Conservation (phyloP, 345 rosid genomes). For the Syzygium grande region DNA sequence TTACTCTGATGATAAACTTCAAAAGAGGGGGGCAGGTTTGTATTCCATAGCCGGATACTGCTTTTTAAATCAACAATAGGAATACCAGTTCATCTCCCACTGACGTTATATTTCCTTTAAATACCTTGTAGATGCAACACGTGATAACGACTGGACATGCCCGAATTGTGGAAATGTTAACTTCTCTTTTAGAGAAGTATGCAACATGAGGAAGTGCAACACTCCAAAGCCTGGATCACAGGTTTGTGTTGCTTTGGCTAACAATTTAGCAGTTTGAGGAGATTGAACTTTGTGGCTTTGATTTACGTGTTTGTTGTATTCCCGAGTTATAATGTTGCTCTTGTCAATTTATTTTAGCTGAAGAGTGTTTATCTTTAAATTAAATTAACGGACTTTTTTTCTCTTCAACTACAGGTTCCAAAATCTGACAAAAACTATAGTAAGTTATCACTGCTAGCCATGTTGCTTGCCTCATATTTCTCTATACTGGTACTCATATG, state of each 20-base stretch:
- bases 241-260: constrained; percentile 35
- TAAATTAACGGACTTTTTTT: neutral
- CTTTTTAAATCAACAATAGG: neutral
- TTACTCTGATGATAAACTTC: constrained; percentile 70
- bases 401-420: neutral
- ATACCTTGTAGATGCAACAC: constrained; percentile 61
- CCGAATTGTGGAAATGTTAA: constrained; percentile 96
- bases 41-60: constrained; percentile 1
- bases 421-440: constrained; percentile 13
- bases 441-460: constrained; percentile 26
- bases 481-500: constrained; percentile 6
- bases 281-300: neutral
- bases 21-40: constrained; percentile 49
- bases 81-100: neutral
- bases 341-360: neutral
- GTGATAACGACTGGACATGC: constrained; percentile 96
- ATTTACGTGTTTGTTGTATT: neutral
- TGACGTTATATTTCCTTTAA: neutral
- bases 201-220: constrained; percentile 99
- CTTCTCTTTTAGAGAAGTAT: constrained; percentile 87
- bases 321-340: neutral
- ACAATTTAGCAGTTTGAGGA: neutral
- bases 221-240: constrained; percentile 95
- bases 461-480: neutral
- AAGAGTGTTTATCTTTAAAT: neutral